Conservation (phyloP, 257 asterid genomes). For the Cynanchum wilfordii region DNA sequence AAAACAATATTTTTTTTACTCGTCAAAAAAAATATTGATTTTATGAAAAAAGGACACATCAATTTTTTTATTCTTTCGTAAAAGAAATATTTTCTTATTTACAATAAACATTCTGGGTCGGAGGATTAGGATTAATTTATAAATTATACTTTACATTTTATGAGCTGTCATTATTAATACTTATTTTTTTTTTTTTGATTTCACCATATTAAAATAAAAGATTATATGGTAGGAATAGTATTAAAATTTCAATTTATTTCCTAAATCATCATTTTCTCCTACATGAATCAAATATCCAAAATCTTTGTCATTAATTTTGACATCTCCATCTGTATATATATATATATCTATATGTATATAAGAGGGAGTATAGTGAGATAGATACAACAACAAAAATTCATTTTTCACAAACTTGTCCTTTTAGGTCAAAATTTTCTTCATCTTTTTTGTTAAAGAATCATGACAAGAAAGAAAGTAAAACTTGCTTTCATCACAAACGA, state of each 20-base stretch:
- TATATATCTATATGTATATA: no score
- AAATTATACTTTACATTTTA: no score
- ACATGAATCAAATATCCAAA: background rate
- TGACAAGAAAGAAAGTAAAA: slow-evolving; percentile 74
- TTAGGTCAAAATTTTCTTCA: no score
- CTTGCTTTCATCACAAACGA: slow-evolving; percentile 61
- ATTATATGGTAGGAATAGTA: background rate
- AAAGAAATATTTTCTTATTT: no score
- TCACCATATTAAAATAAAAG: background rate
- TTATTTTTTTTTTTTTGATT: background rate
- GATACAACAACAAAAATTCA: background rate
- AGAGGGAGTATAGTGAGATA: no score
- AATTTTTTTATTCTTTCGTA: no score
- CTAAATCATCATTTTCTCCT: background rate
- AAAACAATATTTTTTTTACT: no score
- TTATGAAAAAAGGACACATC: no score
- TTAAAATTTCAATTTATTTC: background rate
- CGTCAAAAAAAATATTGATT: no score
- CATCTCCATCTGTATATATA: background rate
- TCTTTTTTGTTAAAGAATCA: slow-evolving; percentile 5
- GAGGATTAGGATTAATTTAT: no score
- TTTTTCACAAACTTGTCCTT: background rate
- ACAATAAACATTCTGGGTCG: no score
- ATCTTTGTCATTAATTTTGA: background rate
- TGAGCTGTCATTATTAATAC: background rate